phyloP scores from a whole-genome alignment of 1,284 basidiomycete genomes.

The Mycosarcoma maydis region DNA sequence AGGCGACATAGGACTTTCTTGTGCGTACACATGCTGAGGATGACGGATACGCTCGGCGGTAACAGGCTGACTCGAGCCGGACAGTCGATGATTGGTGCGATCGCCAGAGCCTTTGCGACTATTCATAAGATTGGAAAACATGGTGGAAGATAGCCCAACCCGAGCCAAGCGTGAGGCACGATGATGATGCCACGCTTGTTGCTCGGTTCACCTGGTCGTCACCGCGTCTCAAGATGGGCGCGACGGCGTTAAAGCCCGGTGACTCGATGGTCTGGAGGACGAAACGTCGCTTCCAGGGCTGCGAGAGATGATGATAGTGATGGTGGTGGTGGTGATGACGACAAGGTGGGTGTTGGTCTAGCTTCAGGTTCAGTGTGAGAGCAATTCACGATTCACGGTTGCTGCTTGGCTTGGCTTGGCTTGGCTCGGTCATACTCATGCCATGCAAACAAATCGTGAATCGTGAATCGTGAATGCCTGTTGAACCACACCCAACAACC shows the following conservation, averaged over 20 bases:
- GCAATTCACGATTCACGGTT: too few species aligned
- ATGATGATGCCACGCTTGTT: slow-evolving; percentile 3
- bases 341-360: background rate
- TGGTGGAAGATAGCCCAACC: slow-evolving; percentile 1
- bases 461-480: too few species aligned
- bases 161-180: slow-evolving; percentile 1
- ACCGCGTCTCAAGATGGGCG: background rate
- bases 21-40: slow-evolving; percentile 40
- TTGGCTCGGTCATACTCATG: too few species aligned
- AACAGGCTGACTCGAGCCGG: slow-evolving; percentile 18
- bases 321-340: background rate
- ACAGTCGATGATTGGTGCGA: slow-evolving; percentile 38
- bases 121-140: slow-evolving; percentile 48
- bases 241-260: background rate
- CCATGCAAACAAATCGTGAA: too few species aligned
- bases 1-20: slow-evolving; percentile 24
- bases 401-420: too few species aligned
- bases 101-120: slow-evolving; percentile 43
- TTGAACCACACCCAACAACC: too few species aligned
- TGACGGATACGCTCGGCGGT: slow-evolving; percentile 45
- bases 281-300: background rate
- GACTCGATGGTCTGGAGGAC: background rate
- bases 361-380: too few species aligned
- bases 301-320: background rate
- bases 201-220: background rate